Base-by-base conservation (phyloP, 345 rosid genomes). In the Pistacia atlantica region DNA sequence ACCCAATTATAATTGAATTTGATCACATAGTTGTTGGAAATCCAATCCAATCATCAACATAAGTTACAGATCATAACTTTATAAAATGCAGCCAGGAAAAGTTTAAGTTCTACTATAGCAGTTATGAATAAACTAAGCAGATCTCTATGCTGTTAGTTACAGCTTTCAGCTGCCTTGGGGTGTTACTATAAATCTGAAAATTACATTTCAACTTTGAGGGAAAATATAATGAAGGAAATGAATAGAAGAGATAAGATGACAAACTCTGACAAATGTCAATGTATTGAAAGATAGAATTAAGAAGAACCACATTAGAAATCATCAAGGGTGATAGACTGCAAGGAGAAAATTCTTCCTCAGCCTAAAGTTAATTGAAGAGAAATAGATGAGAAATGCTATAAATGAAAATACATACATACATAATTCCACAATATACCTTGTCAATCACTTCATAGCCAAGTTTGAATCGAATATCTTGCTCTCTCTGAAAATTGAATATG, bases 391-490 rank as follows among this genome's bases (percentile, higher is more conserved):
- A 74, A 52, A 51, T 8, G 16, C 11, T 38, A 63, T 33, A 37
- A 63, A 18, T 25, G 14, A 18, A 64, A 63, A 65, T 35, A 48
- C 22, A 5, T 5, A 52, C 69, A 64, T 64, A 52, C 4, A 52
- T 52, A 55, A 48, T 18, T 63, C 35, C 5, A 35, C 3, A 11
- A 54, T 65, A 45, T 88, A 93, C 99, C 97, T 90, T 87, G 59
- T 91, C 91, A 56, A 84, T 63, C 76, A 91, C 75, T 83, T 93
- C 97, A 69, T 89, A 86, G 69, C 98, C 99, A 66, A 93, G 73
- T 87, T 92, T 93, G 86, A 96, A 60, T 75, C 97, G 81, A 69
- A 93, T 88, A 79, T 91, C 97, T 75, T 96, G 97, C 67, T 93
- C 93, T 81, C 71, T 87, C 77, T 89, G 92, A 72, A 96, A 96